Base-by-base conservation (phyloP, 805 yeast species). In the Lachancea sp. region DNA sequence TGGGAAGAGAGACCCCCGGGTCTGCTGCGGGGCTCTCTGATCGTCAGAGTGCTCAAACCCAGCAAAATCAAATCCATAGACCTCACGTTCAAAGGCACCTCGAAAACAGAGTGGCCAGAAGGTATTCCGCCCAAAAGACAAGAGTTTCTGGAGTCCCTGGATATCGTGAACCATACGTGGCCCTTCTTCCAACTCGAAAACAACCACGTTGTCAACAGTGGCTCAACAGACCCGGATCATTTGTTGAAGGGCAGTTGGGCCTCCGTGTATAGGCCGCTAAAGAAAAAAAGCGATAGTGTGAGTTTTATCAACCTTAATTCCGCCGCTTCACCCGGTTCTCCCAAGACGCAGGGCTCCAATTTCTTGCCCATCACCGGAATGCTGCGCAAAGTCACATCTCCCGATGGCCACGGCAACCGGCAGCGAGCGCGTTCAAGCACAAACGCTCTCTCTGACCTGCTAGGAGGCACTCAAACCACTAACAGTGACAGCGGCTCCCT, bases 21-120 rank as follows among this genome's bases (percentile, higher is more conserved):
- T 2, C 64, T 90, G 41, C 71, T 90, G 30, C 72, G 98, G 44
- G 98, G 98, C 1, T 78, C 89, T 25, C 66, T 90, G 16, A 75
- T 82, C 39, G 49, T 90, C 2, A 71, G 90, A 40, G 75, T 90
- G 5, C 55, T 79, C 38, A 88, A 87, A 56, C 82, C 91, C 0
- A 72, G 82, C 25, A 85, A 81, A 59, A 68, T 90, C 49, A 86
- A 84, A 62, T 60, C 75, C 16, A 77, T 90, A 11, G 60, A 68
- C 3, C 68, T 90, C 39, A 68, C 72, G 1, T 79, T 90, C 54
- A 72, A 73, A 42, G 97, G 96, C 1, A 59, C 63, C 1, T 76
- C 85, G 31, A 73, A 85, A 52, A 90, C 96, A 0, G 96, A 90
- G 49, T 90, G 97, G 96, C 97, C 97, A 2, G 97, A 93, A 58